These are phyloP conservation scores for Haplosporangium sp. DNA, from an alignment of 371 early-diverging fungal species.

Conservation along the genomic window DNA sequence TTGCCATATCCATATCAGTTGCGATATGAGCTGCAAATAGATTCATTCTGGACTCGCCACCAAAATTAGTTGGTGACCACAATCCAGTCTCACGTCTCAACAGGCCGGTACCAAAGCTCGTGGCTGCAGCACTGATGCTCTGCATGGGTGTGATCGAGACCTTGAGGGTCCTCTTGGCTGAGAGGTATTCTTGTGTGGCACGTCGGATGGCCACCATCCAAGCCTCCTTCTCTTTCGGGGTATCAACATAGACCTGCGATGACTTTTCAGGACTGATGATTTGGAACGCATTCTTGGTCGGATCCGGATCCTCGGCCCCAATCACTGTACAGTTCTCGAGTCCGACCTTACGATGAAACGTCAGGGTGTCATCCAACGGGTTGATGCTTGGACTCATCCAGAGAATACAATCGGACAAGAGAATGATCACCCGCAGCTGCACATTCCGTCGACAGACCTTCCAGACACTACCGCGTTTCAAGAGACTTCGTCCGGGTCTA, in stretches of 20 bases:
- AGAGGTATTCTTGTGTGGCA: constrained; percentile 62
- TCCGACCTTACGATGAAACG: constrained; percentile 72
- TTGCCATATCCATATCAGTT: constrained; percentile 9
- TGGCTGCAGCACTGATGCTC: constrained; percentile 33
- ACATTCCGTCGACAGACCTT: constrained; percentile 77
- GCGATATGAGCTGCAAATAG: constrained; percentile 3
- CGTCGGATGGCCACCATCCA: constrained; percentile 70
- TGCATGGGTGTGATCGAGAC: constrained; percentile 60
- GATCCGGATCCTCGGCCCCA: constrained; percentile 56
- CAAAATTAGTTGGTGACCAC: constrained; percentile 29
- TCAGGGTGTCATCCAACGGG: constrained; percentile 60
- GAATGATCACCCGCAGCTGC: constrained; percentile 71
- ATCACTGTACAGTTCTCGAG: constrained; percentile 71
- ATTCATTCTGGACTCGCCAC: constrained; percentile 13
- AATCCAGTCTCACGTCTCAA: constrained; percentile 30
- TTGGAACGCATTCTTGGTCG: constrained; percentile 62
- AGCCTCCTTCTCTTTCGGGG: constrained; percentile 60
- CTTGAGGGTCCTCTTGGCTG: constrained; percentile 66
- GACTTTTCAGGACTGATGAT: constrained; percentile 79
- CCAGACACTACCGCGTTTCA: constrained; percentile 68
- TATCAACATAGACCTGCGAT: constrained; percentile 70
- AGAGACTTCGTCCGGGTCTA: constrained; percentile 71
- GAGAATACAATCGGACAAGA: constrained; percentile 80
- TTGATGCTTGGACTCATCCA: constrained; percentile 65
- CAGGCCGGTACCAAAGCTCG: constrained; percentile 25